phyloP scores from a whole-genome alignment of 345 rosid genomes.

The Aegle marmelos region DNA sequence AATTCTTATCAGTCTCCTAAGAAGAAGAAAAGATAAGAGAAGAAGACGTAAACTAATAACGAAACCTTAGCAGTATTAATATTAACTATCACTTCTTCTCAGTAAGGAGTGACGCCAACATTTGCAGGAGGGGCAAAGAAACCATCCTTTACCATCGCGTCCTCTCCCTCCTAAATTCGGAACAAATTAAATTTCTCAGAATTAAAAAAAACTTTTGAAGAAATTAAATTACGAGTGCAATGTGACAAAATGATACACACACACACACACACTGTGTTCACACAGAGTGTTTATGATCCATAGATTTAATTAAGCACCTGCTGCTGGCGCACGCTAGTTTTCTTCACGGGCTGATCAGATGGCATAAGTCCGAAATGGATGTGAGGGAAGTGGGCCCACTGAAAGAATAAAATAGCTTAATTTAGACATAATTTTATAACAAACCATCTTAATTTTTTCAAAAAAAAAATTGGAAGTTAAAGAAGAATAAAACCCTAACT shows the following conservation, averaged over 20 bases:
- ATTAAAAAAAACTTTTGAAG: not conserved
- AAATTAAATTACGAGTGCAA: not conserved
- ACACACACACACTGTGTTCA: too few relatives aligned
- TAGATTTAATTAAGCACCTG: slow-evolving; percentile 41
- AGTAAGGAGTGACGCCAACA: slow-evolving; percentile 71
- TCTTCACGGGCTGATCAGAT: slow-evolving; percentile 94
- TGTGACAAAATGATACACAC: not conserved
- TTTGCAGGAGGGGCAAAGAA: slow-evolving; percentile 65
- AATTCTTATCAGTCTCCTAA: slow-evolving; percentile 1
- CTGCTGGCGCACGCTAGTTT: slow-evolving; percentile 66
- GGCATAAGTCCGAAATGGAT: slow-evolving; percentile 94
- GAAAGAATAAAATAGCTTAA: slow-evolving; percentile 11
- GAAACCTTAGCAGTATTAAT: slow-evolving; percentile 10
- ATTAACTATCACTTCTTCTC: slow-evolving; percentile 4
- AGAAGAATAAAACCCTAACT: not conserved
- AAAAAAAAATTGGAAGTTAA: not conserved
- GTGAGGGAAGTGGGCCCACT: slow-evolving; percentile 99
- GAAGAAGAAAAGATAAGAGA: not conserved
- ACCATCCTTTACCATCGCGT: slow-evolving; percentile 71
- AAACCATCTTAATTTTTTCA: not conserved
- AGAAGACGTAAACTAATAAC: not conserved
- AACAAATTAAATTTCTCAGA: too few relatives aligned
- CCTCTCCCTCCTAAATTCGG: slow-evolving; percentile 66
- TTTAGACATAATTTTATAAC: not conserved
- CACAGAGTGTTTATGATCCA: not conserved